Conservation (phyloP, 331 rosid species). For the Rhamnella rubrinervis region DNA sequence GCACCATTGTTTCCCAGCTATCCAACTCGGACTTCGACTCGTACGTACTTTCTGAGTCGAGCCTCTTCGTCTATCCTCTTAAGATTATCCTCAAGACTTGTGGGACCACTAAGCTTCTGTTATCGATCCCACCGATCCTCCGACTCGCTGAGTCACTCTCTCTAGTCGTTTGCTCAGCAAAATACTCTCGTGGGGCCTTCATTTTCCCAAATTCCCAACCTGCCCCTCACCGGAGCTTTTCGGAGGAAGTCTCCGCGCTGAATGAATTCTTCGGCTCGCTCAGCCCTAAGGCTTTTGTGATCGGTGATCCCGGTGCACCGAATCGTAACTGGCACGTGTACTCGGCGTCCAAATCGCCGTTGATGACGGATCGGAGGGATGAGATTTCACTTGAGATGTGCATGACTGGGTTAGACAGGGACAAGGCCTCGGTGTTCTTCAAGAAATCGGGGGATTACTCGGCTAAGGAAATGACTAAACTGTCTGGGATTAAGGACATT, state of each 20-base stretch:
- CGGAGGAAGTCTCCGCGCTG: conserved; percentile 42
- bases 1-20: conserved; percentile 52
- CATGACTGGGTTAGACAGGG: conserved; percentile 55
- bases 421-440: conserved; percentile 46
- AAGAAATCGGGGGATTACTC: conserved; percentile 18
- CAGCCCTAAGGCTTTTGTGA: conserved; percentile 34
- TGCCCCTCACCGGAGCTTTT: conserved; percentile 54
- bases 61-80: conserved; percentile 48
- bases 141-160: conserved; percentile 36
- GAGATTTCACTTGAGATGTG: conserved; percentile 39
- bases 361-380: no score
- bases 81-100: conserved; percentile 61
- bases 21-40: conserved; percentile 53
- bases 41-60: conserved; percentile 66
- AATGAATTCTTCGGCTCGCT: conserved; percentile 28
- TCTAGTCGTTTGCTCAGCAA: conserved; percentile 38
- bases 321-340: conserved; percentile 47
- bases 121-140: conserved; percentile 43
- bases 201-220: conserved; percentile 53
- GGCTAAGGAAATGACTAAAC: background rate
- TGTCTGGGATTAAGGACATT: conserved; percentile 37
- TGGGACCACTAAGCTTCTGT: conserved; percentile 56
- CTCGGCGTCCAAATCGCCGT: background rate
- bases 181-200: conserved; percentile 59
- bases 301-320: conserved; percentile 32